phyloP scores from a whole-genome alignment of 768 basidiomycete species.

The Grammothele lineata region DNA sequence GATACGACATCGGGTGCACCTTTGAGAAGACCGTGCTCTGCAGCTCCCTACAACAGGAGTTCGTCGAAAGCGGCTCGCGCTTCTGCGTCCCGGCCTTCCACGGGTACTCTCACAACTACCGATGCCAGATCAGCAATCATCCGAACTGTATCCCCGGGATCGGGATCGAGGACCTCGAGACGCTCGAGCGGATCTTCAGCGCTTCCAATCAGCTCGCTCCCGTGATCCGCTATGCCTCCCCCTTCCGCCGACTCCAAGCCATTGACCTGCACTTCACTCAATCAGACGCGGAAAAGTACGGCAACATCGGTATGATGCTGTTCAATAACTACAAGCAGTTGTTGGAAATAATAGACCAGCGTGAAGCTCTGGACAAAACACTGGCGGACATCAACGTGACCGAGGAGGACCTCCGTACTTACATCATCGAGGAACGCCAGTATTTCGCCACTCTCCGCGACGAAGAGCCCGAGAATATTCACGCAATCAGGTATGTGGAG shows the following conservation, averaged over 20 bases:
- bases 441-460: background rate
- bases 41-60: too few relatives aligned
- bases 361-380: background rate
- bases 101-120: constrained; percentile 26
- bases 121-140: constrained; percentile 27
- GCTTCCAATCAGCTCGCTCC: constrained; percentile 23
- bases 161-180: constrained; percentile 26
- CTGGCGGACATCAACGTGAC: background rate
- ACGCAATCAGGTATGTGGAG: background rate
- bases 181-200: constrained; percentile 25
- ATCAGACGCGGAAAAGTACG: constrained; percentile 24
- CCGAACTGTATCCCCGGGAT: constrained; percentile 22
- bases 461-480: background rate
- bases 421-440: background rate
- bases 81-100: constrained; percentile 28
- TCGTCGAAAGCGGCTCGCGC: too few relatives aligned
- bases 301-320: constrained; percentile 19
- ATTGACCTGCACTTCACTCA: constrained; percentile 19
- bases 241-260: constrained; percentile 26
- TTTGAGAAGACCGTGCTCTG: too few relatives aligned
- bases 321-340: background rate
- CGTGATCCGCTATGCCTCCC: constrained; percentile 17
- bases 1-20: too few relatives aligned
- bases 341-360: constrained; percentile 11
- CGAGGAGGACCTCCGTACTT: background rate